A percentile compares a stretch with the other conserved stretches of the same genome.
Evolutionary conservation across 805 yeast genomes (phyloP).

Genomic region (Candida yuanshanica): DNA sequence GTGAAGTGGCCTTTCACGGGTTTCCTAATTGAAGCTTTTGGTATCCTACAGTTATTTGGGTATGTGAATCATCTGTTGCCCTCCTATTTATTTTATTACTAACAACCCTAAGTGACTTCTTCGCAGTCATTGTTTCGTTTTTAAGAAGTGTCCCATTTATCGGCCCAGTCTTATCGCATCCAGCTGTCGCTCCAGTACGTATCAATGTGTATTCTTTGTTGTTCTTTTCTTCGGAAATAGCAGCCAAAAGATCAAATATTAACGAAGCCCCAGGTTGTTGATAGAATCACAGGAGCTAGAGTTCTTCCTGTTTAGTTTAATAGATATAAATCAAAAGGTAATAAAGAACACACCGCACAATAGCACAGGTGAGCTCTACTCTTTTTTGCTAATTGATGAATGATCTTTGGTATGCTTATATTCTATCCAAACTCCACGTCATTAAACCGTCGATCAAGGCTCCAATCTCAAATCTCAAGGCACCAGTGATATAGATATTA

Average conservation of each 20-base stretch:
- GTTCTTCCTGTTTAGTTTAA: conserved; percentile 52
- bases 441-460: too few species aligned
- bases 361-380: too few species aligned
- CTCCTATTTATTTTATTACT: not conserved
- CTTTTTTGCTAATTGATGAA: too few species aligned
- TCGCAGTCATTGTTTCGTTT: conserved; percentile 82
- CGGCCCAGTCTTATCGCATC: conserved; percentile 80
- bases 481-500: too few species aligned
- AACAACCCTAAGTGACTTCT: conserved; percentile 55
- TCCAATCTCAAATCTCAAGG: too few species aligned
- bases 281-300: conserved; percentile 55
- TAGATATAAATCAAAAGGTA: not conserved
- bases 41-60: conserved; percentile 83
- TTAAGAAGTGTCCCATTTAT: conserved; percentile 81
- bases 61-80: conserved; percentile 7
- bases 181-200: conserved; percentile 66
- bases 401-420: too few species aligned
- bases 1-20: conserved; percentile 77
- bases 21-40: conserved; percentile 76
- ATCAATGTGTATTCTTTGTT: not conserved
- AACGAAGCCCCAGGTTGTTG: conserved; percentile 36
- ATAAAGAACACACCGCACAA: too few species aligned
- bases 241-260: not conserved
- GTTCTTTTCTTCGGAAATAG: too few species aligned
- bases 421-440: too few species aligned